Conservation (phyloP, 805 yeast species). For the Dipodascus geniculatus region DNA sequence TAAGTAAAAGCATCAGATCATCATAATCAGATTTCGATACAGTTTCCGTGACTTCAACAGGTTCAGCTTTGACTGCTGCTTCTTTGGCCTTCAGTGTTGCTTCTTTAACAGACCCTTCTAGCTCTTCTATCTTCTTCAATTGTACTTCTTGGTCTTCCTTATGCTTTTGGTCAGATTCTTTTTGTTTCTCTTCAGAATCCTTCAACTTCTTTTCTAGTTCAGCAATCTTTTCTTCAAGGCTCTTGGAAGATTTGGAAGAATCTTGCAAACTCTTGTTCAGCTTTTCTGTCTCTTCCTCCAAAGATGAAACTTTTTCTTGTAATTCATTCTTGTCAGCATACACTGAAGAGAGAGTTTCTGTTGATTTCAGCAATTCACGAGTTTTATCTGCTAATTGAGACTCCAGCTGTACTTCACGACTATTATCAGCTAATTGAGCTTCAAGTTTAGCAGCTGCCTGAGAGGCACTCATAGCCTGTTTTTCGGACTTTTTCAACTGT, state of each 20-base stretch:
- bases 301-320: conserved; percentile 3
- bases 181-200: conserved; percentile 1
- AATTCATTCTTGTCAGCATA: conserved; percentile 2
- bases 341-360: conserved; percentile 4
- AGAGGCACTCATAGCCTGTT: background rate
- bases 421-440: background rate
- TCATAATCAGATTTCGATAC: conserved; percentile 50
- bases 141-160: background rate
- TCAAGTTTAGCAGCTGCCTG: background rate
- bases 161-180: background rate
- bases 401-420: background rate
- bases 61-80: conserved; percentile 10
- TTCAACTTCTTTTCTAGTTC: conserved; percentile 1
- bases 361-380: conserved; percentile 5
- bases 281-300: conserved; percentile 5
- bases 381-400: conserved; percentile 3
- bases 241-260: background rate
- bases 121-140: background rate
- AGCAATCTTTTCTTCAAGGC: background rate
- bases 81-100: conserved; percentile 4
- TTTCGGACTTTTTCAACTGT: background rate
- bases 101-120: background rate
- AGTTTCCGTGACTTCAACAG: conserved; percentile 2
- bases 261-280: conserved; percentile 2
- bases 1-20: conserved; percentile 63